Evolutionary conservation across 2,329 filamentous ascomycete species (phyloP), one percentile per base, ranked within the genome.

Genomic region (Rhynchosporium secalis): DNA sequence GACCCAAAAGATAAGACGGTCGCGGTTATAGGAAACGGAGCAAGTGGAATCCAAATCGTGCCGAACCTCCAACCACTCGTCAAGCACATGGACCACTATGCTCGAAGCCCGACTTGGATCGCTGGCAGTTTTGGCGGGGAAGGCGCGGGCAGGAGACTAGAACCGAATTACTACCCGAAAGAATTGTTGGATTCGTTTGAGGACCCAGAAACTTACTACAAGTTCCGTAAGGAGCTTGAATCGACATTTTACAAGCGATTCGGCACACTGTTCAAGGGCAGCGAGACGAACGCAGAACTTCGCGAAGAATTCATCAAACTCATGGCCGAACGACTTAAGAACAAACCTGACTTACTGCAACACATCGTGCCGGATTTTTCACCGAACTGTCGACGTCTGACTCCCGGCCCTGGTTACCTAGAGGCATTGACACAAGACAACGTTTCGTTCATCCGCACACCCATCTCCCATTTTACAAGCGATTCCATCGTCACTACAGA

Each of bases 361-460:
- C 40, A 75, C 52, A 69, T 74, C 28, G 58, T 78, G 55, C 78
- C 77, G 3, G 71, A 72, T 48, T 83, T 78, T 74, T 73, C 76
- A 2, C 77, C 77, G 2, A 79, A 80, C 26, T 79, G 73, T 71
- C 75, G 73, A 51, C 76, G 76, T 0, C 73, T 78, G 40, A 76
- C 77, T 0, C 78, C 78, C 0, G 78, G 77, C 1, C 74, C 86
- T 0, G 86, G 86, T 0, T 90, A 90, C 68, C 79, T 90, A 4
- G 87, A 89, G 71, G 85, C 86, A 0, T 76, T 89, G 31, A 78
- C 80, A 0, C 79, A 84, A 65, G 79, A 82, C 5, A 88, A 89
- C 58, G 85, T 88, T n/a, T 78, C 79, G 13, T 86, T 84, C 66
- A 84, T 88, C 67, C 78, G 78, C 40, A 80, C 79, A 0, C 79